Base-by-base conservation (phyloP, 164 flowering plant species). In the Sedum album region DNA sequence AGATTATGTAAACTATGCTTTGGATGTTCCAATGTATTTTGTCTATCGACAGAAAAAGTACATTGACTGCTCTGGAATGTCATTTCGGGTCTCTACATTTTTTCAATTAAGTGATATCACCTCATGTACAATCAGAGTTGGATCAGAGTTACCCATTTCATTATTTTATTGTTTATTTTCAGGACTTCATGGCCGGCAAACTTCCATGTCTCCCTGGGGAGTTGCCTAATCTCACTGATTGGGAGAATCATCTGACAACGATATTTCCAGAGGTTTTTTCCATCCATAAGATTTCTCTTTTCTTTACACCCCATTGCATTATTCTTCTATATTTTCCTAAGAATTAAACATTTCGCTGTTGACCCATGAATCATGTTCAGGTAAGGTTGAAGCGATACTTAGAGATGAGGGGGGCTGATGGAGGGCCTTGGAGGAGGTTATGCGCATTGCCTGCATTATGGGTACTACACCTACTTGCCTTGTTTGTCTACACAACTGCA, bases 361-460 rank as follows among this genome's bases (percentile, higher is more conserved):
- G 44, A 62, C 69, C 69, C 14, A 46, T 17, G 30, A 30, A 44
- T 68, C 69, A 26, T 46, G 57, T 77, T 67, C 88, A 94, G 99
- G 99, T 94, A 66, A 86, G 99, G 76, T 79, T 94, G 77, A 94
- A 94, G 81, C 83, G 97, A 69, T 91, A 91, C 75, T 78, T 94
- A 87, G 99, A 94, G 82, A 92, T 94, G 99, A 86, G 99, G 75
- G 99, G 97, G 71, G 97, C 97, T 78, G 99, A 94, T 86, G 97
- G 97, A 76, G 99, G 99, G 44, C 97, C 99, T 68, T 92, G 99
- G 97, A 87, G 99, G 78, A 85, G 93, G 78, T 75, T 94, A 73
- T 94, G 99, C 71, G 97, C 99, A 66, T 69, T 94, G 78, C 99
- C 99, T 64, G 99, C 99, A 51, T 85, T 94, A 81, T 94, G 99